Base-by-base conservation (phyloP, 768 basidiomycete genomes). In the Glaciozyma antarctica region DNA sequence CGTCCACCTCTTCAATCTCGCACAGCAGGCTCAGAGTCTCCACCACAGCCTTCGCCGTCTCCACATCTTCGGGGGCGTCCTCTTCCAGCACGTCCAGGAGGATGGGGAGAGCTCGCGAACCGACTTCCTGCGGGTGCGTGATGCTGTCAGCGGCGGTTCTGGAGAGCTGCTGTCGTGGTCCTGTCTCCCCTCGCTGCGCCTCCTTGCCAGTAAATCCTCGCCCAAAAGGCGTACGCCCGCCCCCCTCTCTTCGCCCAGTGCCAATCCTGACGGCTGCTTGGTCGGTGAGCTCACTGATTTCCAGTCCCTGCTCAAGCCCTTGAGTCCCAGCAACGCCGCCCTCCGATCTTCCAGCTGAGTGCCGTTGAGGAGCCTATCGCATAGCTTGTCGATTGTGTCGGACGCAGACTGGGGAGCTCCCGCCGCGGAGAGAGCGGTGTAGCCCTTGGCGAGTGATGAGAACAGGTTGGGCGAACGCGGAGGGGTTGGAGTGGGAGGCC, bases 321-420 rank as follows among this genome's bases (percentile, higher is more conserved):
- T 98, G 70, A 99, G 82, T 1, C 90, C 84, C 60, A 95, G 80
- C n/a, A 99, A 87, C 0, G 94, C 87, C 32, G 94, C 94, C 64
- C 90, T 83, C 72, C 95, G 81, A 78, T 98, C 95, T 38, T 91
- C 88, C 21, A 93, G 83, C 30, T 89, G 84, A 0, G 88, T 86
- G 5, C 87, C 85, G n/a, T 92, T 90, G 24, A 90, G 88, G 26
- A 99, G 84, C 38, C 91, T 80, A 75, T 95, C 92, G 70, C 86
- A 87, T 69, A 98, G 85, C 71, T 86, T 85, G 34, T 84, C 82
- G 73, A 98, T 91, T 26, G 90, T 91, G 63, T 94, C 91, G 28
- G 81, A 77, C 3, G 91, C 82, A 0, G 86, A 88, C 75, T 94
- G 93, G 6, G 87, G 87, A 5, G 30, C 21, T 13, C 57, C 57